phyloP scores from a whole-genome alignment of 306 rosid species.

The Canavalia gladiata region DNA sequence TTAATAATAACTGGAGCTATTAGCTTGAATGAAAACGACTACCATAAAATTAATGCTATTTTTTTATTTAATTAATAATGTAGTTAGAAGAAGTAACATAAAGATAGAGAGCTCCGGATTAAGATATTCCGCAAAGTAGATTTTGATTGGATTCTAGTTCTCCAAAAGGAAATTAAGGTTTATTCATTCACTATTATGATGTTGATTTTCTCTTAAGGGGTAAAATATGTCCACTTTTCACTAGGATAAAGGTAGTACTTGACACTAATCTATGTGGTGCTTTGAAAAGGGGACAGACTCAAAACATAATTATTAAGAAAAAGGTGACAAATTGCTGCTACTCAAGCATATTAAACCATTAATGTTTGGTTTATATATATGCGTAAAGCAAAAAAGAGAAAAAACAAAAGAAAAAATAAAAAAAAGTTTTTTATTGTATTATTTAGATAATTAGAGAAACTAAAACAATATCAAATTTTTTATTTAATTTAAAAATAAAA shows the following conservation, averaged over 20 bases:
- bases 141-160: slow-evolving; percentile 19
- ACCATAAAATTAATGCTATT: no score
- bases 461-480: no score
- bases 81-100: no score
- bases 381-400: no score
- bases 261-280: slow-evolving; percentile 28
- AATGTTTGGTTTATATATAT: no score
- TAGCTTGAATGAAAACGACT: slow-evolving; percentile 6
- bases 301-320: slow-evolving; percentile 41
- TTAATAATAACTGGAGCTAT: background rate
- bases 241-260: slow-evolving; percentile 26
- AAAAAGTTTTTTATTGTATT: no score
- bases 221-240: slow-evolving; percentile 28
- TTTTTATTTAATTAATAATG: no score
- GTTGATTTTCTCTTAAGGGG: slow-evolving; percentile 8
- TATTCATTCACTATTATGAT: slow-evolving; percentile 12
- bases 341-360: no score
- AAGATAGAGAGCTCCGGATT: background rate
- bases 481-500: no score
- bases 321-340: slow-evolving; percentile 1
- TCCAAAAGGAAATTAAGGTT: slow-evolving; percentile 8
- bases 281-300: slow-evolving; percentile 33
- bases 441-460: no score
- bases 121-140: background rate
- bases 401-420: no score